phyloP scores from a whole-genome alignment of 2,329 filamentous ascomycete genomes.

The Colletotrichum caudatum region DNA sequence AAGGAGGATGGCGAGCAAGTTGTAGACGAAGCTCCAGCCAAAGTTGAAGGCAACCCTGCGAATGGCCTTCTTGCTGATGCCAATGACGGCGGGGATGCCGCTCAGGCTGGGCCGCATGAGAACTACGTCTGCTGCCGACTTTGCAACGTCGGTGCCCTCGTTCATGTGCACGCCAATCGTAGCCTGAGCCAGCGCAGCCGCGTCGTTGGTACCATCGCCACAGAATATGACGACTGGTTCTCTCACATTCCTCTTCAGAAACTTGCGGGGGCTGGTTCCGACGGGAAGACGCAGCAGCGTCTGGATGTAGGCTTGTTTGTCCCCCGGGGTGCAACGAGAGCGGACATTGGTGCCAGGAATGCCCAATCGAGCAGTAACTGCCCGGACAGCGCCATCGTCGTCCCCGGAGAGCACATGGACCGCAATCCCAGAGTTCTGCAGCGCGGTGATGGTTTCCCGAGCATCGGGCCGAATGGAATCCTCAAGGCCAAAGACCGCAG shows the following conservation, averaged over 20 bases:
- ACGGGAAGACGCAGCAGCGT: constrained; percentile 47
- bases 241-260: constrained; percentile 29
- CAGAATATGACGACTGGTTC: constrained; percentile 71
- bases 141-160: constrained; percentile 71
- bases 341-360: constrained; percentile 55
- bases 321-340: constrained; percentile 58
- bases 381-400: constrained; percentile 61
- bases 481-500: constrained; percentile 60
- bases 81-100: constrained; percentile 69
- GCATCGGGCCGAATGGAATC: constrained; percentile 61
- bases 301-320: constrained; percentile 61
- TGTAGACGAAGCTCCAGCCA: constrained; percentile 77
- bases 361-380: constrained; percentile 53
- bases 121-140: constrained; percentile 76
- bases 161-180: constrained; percentile 78
- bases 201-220: constrained; percentile 85
- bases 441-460: constrained; percentile 47
- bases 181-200: constrained; percentile 77
- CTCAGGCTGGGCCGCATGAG: constrained; percentile 68
- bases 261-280: too few species aligned
- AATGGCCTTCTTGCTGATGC: constrained; percentile 60
- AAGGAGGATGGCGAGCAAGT: constrained; percentile 74
- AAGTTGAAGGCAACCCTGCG: constrained; percentile 75
- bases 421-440: constrained; percentile 54
- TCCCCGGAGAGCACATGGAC: constrained; percentile 67